phyloP scores from a whole-genome alignment of 352 stramenopile species.

The Discostella stelligera region DNA sequence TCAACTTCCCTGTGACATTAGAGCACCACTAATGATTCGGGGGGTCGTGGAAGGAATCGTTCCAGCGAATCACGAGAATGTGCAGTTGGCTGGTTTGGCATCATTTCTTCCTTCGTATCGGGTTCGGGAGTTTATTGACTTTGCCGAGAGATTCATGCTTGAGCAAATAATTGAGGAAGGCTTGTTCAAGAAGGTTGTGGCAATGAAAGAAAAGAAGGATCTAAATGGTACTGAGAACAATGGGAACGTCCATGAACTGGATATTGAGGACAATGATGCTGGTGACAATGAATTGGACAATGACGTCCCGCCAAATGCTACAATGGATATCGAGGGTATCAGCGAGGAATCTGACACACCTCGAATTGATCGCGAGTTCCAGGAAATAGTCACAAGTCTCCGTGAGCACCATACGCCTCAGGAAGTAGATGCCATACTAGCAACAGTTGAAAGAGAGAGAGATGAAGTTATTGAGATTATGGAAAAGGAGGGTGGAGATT shows the following conservation, averaged over 20 bases:
- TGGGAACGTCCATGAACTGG: slow-evolving; percentile 10
- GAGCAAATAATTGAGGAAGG: slow-evolving; percentile 68
- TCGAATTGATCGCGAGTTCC: slow-evolving; percentile 60
- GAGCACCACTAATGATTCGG: slow-evolving; percentile 34
- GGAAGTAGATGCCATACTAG: slow-evolving; percentile 75
- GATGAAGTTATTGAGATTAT: slow-evolving; percentile 76
- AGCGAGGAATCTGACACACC: slow-evolving; percentile 29
- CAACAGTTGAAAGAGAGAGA: slow-evolving; percentile 66
- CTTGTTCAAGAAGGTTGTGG: slow-evolving; percentile 73
- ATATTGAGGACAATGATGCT: slow-evolving; percentile 13
- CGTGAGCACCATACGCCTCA: slow-evolving; percentile 63
- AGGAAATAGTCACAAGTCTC: slow-evolving; percentile 61
- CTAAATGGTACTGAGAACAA: slow-evolving; percentile 8
- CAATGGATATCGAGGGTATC: slow-evolving; percentile 25
- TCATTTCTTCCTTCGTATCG: slow-evolving; percentile 70
- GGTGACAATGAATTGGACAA: slow-evolving; percentile 49
- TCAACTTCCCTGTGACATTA: slow-evolving; percentile 24
- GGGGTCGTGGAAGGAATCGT: slow-evolving; percentile 80
- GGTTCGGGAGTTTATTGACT: slow-evolving; percentile 71
- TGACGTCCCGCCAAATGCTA: slow-evolving; percentile 29
- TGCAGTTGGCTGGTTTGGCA: slow-evolving; percentile 64
- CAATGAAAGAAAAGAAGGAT: slow-evolving; percentile 48
- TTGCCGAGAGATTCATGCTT: slow-evolving; percentile 72
- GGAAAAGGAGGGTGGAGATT: slow-evolving; percentile 71
- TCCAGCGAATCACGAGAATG: slow-evolving; percentile 61